Base-by-base conservation (phyloP, 805 yeast species). In the Ogataea trehalophila region DNA sequence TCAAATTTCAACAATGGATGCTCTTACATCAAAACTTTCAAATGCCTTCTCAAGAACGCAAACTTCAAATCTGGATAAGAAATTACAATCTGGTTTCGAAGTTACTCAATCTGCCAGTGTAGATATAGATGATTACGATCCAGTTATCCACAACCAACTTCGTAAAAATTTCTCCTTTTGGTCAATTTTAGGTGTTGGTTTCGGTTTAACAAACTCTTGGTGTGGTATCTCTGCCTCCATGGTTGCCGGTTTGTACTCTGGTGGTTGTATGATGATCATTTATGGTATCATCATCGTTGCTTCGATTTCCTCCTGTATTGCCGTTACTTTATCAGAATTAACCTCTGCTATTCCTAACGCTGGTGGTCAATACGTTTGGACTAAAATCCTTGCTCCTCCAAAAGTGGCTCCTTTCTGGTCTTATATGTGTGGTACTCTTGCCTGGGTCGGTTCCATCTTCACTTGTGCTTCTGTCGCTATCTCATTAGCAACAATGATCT, bases 351-450 rank as follows among this genome's bases (percentile, higher is more conserved):
- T 71, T 60, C 83, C 83, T 4, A 72, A 74, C 48, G 79, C 83
- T 41, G 81, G 82, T 46, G 83, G 83, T 23, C 81, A 77, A 53
- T 76, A 76, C 58, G 78, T 74, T 50, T 80, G 85, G 84, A 76
- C 82, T 6, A 69, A 72, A 62, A 71, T 74, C 39, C 61, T 79
- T 45, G 79, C 83, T 6, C 83, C 82, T 9, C 71, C 51, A 34
- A 68, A 67, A 47, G 66, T 68, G 45, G 72, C 77, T 11, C 61
- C 71, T 20, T 75, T 79, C 47, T 69, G 73, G 38, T 80, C 86
- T 2, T 81, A 74, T 56, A 53, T 73, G 65, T 77, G 85, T 52
- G 87, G 85, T n/a, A 72, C 81, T 18, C 70, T 78, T 51, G 83
- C 83, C 34, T 78, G 80, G 76, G 75, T 77, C 33, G 85, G 86